Conservation (phyloP, 257 asterid species). For the Sherardia arvensis region DNA sequence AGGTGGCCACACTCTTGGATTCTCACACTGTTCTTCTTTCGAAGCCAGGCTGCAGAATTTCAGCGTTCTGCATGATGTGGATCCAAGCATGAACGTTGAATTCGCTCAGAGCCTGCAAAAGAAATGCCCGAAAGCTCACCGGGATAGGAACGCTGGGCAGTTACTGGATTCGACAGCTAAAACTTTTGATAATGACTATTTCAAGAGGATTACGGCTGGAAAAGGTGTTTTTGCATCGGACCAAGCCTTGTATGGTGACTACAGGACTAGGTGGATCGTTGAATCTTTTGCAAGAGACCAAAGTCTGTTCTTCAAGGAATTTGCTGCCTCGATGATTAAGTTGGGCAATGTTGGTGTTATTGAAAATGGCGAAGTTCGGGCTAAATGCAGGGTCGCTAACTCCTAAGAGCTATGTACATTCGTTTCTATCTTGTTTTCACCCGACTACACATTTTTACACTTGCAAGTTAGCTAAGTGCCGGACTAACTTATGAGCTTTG, state of each 20-base stretch:
- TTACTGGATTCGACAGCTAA: conserved; percentile 52
- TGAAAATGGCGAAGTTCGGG: conserved; percentile 50
- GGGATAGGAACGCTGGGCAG: conserved; percentile 43
- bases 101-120: conserved; percentile 35
- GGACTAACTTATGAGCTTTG: not conserved
- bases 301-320: conserved; percentile 38
- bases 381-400: conserved; percentile 46
- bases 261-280: conserved; percentile 46
- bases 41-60: conserved; percentile 53
- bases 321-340: conserved; percentile 47
- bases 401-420: not conserved
- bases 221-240: conserved; percentile 58
- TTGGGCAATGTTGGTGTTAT: conserved; percentile 58
- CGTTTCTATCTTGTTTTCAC: no score
- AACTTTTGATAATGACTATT: conserved; percentile 57
- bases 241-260: conserved; percentile 42
- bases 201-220: conserved; percentile 30
- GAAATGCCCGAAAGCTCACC: conserved; percentile 39
- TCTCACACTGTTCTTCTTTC: conserved; percentile 81
- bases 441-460: not conserved
- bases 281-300: conserved; percentile 49
- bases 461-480: not conserved
- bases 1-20: conserved; percentile 68
- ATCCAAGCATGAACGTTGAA: conserved; percentile 41
- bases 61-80: conserved; percentile 43